phyloP scores from a whole-genome alignment of 225 moss, liverwort and hornwort species.

The Anthoceros angustus region DNA sequence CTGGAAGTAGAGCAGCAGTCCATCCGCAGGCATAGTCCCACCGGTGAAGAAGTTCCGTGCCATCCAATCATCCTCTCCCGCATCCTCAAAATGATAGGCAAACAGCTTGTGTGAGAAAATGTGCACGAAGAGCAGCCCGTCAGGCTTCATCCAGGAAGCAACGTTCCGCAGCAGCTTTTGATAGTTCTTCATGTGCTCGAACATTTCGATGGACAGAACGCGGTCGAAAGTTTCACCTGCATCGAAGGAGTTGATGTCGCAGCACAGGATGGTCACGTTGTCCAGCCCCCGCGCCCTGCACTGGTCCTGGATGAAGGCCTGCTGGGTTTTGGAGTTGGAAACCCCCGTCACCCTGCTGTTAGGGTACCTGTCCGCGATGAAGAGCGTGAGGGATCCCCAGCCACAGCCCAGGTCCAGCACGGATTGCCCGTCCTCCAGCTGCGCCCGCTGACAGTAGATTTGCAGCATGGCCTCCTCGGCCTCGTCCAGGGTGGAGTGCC shows the following conservation, averaged over 20 bases:
- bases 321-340: slow-evolving; percentile 79
- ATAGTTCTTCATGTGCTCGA: slow-evolving; percentile 99
- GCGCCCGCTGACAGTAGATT: slow-evolving; percentile 58
- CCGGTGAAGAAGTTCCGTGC: slow-evolving; percentile 93
- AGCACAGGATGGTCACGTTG: slow-evolving; percentile 62
- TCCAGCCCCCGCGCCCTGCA: slow-evolving; percentile 69
- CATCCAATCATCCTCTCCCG: slow-evolving; percentile 96
- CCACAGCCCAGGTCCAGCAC: slow-evolving; percentile 91
- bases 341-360: slow-evolving; percentile 55
- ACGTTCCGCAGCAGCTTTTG: slow-evolving; percentile 62
- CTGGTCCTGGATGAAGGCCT: slow-evolving; percentile 53
- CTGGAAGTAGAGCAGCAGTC: slow-evolving; percentile 84
- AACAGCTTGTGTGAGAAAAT: slow-evolving; percentile 53
- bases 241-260: slow-evolving; percentile 73
- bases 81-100: slow-evolving; percentile 87
- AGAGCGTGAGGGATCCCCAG: slow-evolving; percentile 89
- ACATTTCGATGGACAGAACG: slow-evolving; percentile 88
- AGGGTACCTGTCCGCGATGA: slow-evolving; percentile 58
- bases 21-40: slow-evolving; percentile 66
- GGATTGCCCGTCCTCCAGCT: slow-evolving; percentile 62
- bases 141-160: slow-evolving; percentile 72
- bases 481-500: slow-evolving; percentile 49
- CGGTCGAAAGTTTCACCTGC: slow-evolving; percentile 44
- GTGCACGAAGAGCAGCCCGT: slow-evolving; percentile 67
- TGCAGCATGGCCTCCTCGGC: slow-evolving; percentile 89